Evolutionary conservation across 169 alveolate genomes (phyloP).

Genomic region (Plasmodium vivax): DNA sequence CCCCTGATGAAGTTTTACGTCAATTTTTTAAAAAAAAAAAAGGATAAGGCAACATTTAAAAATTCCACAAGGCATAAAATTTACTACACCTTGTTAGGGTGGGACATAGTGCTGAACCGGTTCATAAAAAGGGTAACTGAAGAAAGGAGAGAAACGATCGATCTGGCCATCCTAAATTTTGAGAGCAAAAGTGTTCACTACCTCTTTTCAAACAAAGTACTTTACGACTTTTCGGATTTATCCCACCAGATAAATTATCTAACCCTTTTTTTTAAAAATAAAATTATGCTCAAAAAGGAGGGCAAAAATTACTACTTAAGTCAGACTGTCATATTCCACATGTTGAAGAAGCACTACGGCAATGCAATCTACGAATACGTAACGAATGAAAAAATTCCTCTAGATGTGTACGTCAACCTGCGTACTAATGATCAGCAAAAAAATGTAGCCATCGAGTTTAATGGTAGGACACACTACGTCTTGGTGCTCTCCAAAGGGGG

Average conservation of each 20-base stretch:
- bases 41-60: neutral
- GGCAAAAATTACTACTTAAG: slow-evolving; percentile 12
- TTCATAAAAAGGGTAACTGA: slow-evolving; percentile 5
- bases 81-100: slow-evolving; percentile 63
- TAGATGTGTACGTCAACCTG: slow-evolving; percentile 28
- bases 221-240: neutral
- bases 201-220: neutral
- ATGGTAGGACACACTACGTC: slow-evolving; percentile 67
- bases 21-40: slow-evolving; percentile 28
- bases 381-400: slow-evolving; percentile 6
- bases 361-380: slow-evolving; percentile 24
- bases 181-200: slow-evolving; percentile 16
- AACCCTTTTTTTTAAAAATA: slow-evolving; percentile 11
- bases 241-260: neutral
- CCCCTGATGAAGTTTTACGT: slow-evolving; percentile 7
- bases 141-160: neutral
- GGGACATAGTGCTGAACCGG: slow-evolving; percentile 22
- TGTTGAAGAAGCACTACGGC: slow-evolving; percentile 21
- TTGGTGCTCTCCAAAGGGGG: neutral
- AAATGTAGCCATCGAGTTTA: slow-evolving; percentile 46
- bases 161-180: slow-evolving; percentile 10
- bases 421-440: slow-evolving; percentile 2
- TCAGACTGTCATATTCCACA: slow-evolving; percentile 13
- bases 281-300: slow-evolving; percentile 7
- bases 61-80: slow-evolving; percentile 20